Evolutionary conservation across 2,329 filamentous ascomycete genomes (phyloP), one percentile per base, ranked within the genome.

Genomic region (Chaetomium olivaceum): DNA sequence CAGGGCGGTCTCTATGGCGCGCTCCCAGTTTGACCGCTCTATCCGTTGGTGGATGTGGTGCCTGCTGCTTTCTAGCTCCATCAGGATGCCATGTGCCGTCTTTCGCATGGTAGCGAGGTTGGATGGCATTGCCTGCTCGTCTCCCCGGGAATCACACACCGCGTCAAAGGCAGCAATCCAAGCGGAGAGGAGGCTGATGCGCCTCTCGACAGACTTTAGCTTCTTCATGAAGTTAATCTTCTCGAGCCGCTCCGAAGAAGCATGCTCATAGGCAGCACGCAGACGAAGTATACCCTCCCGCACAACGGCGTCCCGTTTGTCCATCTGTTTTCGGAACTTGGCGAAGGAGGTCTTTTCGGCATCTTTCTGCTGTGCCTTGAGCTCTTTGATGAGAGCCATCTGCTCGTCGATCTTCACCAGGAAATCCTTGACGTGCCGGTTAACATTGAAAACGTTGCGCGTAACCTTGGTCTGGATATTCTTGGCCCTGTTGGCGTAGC

Each of bases 401-500:
- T 99, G 94, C 80, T 99, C 95, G 75, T 99, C 94, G 73, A 99
- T 99, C 84, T 98, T 98, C 82, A 97, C 95, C 76, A 99, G 80
- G 80, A 97, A 99, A 78, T 99, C 95, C 81, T 99, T 99, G 74
- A 99, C 95, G 79, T 99, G 95, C 68, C 95, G 91, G 77, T 99
- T 97, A 69, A 99, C 95, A 77, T 99, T 99, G 81, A 96, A 99
- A 27, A 98, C 93, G 75, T 99, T 99, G 74, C 93, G 89, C n/a
- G 95, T 97, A 64, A 97, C 93, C 83, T 99, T 99, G 66, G 95
- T 99, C 80, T 98, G 96, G 75, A 99, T 99, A 74, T 99, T 99
- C 86, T 99, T 99, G 66, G 95, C 95, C 71, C 95, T 87, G 78
- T 99, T 98, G 58, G 95, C 95, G 74, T 99, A 99, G 73, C 96